phyloP scores from a whole-genome alignment of 441 rosid species.

The Isatis lusitanica region DNA sequence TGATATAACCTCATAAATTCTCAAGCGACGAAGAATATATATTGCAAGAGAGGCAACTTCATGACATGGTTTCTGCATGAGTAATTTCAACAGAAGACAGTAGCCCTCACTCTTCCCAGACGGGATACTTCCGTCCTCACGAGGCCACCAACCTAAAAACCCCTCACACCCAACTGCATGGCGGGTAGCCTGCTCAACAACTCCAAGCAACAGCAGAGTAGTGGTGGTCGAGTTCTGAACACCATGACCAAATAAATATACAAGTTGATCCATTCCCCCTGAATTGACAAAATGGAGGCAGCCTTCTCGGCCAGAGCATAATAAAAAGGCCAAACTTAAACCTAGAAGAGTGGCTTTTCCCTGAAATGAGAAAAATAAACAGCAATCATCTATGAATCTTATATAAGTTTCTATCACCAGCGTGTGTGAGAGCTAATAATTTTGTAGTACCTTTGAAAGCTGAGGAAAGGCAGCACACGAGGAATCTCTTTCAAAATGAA shows the following conservation, averaged over 20 bases:
- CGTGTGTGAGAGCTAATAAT: constrained; percentile 15
- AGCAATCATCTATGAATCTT: constrained; percentile 6
- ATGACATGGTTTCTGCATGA: constrained; percentile 82
- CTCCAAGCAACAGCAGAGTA: constrained; percentile 75
- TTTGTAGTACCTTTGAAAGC: constrained; percentile 62
- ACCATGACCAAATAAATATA: constrained; percentile 50
- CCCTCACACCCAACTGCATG: constrained; percentile 94
- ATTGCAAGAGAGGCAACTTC: constrained; percentile 80
- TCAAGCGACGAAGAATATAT: constrained; percentile 80
- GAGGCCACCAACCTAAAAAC: constrained; percentile 98
- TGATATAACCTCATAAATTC: constrained; percentile 86
- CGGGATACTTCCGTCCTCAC: constrained; percentile 77
- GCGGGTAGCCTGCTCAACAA: constrained; percentile 84
- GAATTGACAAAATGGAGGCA: constrained; percentile 87
- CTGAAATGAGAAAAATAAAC: constrained; percentile 51
- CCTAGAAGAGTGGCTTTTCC: constrained; percentile 67
- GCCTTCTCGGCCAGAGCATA: constrained; percentile 90
- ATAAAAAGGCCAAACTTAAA: constrained; percentile 65
- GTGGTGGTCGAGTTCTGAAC: constrained; percentile 56
- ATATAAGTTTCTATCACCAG: constrained; percentile 10
- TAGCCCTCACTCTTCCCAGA: constrained; percentile 79
- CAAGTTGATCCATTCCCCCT: constrained; percentile 83
- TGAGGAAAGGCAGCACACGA: constrained; percentile 44
- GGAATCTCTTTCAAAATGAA: constrained; percentile 47
- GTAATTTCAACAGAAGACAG: constrained; percentile 67